Conservation (phyloP, 345 rosid genomes). For the Sonneratia caseolaris region DNA sequence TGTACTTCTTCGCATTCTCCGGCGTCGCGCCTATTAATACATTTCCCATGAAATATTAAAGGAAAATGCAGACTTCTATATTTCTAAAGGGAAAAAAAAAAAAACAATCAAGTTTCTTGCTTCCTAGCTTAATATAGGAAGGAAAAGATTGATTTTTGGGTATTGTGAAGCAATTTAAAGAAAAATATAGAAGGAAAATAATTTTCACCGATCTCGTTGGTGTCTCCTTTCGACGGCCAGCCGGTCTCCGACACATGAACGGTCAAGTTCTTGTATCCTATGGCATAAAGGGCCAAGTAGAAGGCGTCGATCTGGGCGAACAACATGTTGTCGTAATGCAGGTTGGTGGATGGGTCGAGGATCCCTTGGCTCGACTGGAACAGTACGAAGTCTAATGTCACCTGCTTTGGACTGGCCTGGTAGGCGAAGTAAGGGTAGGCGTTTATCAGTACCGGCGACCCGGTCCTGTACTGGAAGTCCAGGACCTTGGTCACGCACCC, state of each 20-base stretch:
- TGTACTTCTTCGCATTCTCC: constrained; percentile 39
- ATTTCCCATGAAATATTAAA: background rate
- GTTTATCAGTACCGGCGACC: constrained; percentile 37
- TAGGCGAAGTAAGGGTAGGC: constrained; percentile 44
- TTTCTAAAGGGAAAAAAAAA: no score
- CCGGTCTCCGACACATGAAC: constrained; percentile 45
- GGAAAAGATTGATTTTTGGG: no score
- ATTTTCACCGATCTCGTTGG: constrained; percentile 24
- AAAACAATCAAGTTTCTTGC: background rate
- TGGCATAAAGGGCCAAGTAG: constrained; percentile 24
- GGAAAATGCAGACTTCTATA: no score
- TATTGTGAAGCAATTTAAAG: no score
- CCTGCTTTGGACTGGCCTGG: constrained; percentile 30
- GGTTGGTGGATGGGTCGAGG: constrained; percentile 24
- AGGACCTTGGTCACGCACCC: constrained; percentile 17
- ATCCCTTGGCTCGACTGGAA: constrained; percentile 34
- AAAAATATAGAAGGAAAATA: no score
- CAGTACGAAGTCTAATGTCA: constrained; percentile 32
- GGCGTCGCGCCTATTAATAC: constrained; percentile 14
- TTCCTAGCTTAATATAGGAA: background rate
- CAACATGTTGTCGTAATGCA: constrained; percentile 40
- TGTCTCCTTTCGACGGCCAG: constrained; percentile 50
- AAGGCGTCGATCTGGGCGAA: constrained; percentile 44
- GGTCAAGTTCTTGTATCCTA: constrained; percentile 28
- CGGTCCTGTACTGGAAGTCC: constrained; percentile 25